Base-by-base conservation (phyloP, 2,329 filamentous ascomycete genomes). In the Lasiodiplodia sp. region DNA sequence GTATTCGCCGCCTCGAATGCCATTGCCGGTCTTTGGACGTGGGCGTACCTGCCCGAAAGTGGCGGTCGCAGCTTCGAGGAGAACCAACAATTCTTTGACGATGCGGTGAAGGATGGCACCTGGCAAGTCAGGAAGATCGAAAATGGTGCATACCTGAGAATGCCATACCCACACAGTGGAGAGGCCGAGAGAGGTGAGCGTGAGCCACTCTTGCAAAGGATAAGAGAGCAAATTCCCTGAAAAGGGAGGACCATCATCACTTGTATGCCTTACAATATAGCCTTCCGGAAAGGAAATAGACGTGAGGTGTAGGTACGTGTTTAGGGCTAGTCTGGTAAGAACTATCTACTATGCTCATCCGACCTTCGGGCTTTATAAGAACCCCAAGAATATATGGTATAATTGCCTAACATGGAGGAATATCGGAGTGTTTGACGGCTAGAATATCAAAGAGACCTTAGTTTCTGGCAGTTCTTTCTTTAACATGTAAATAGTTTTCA, bases 61-160 rank as follows among this genome's bases (percentile, higher is more conserved):
- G 87, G 87, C 0, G 86, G 87, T 0, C 74, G 88, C 31, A 85
- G 83, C 60, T 89, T 89, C 70, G 87, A 88, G 70, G 87, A 88
- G 72, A 89, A 89, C 70, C 85, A 87, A 74, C 79, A 83, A 66
- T 89, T 88, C 76, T 89, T 89, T 72, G 79, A 81, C 64, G 82
- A 84, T 69, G 87, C 87, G 2, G 79, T 77, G 55, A 80, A 87
- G 56, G 80, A 81, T 2, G 81, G 81, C 4, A 85, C 79, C 3
- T 90, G 87, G 87, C 77, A 80, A 34, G 87, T 90, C 1, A 74
- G 73, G 28, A 85, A 83, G 69, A 84, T 90, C 7, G 79, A 82
- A 47, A 81, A 82, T 0, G 87, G 87, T 3, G 84, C 83, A 70
- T 90, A 77, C 71, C 78, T 74, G 63, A 80, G 77, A 67, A 77